Evolutionary conservation across 345 rosid genomes (phyloP).

Genomic region (Heritiera littoralis): DNA sequence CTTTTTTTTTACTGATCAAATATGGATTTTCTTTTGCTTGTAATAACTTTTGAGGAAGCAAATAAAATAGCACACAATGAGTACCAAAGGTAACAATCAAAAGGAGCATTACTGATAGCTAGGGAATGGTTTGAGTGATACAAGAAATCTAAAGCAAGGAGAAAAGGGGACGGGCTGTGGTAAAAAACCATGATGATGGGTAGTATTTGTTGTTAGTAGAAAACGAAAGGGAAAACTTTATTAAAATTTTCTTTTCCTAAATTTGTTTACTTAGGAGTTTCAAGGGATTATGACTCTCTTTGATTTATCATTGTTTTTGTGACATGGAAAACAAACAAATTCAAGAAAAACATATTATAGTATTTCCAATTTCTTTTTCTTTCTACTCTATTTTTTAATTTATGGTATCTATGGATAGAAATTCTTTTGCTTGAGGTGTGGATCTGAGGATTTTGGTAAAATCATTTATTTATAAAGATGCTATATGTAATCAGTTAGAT

Average conservation of each 20-base stretch:
- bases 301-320: not conserved
- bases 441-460: not conserved
- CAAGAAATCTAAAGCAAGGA: slow-evolving; percentile 30
- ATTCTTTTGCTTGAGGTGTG: not conserved
- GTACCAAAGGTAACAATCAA: not conserved
- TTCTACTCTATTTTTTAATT: not conserved
- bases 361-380: not conserved
- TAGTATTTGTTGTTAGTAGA: not conserved
- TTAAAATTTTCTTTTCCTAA: not conserved
- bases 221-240: slow-evolving; percentile 3
- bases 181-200: slow-evolving; percentile 34
- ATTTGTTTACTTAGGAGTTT: no score
- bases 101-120: not conserved
- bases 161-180: slow-evolving; percentile 51
- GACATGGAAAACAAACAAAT: not conserved
- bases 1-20: not conserved
- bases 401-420: not conserved
- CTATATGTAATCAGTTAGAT: not conserved
- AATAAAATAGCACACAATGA: not conserved
- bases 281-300: not conserved
- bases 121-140: not conserved
- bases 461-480: not conserved
- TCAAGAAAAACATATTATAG: not conserved
- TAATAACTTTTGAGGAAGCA: not conserved
- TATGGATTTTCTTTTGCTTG: not conserved